These are phyloP conservation scores for Globisporangium spiculum DNA, from an alignment of 352 stramenopile genomes.

Conservation along the genomic window DNA sequence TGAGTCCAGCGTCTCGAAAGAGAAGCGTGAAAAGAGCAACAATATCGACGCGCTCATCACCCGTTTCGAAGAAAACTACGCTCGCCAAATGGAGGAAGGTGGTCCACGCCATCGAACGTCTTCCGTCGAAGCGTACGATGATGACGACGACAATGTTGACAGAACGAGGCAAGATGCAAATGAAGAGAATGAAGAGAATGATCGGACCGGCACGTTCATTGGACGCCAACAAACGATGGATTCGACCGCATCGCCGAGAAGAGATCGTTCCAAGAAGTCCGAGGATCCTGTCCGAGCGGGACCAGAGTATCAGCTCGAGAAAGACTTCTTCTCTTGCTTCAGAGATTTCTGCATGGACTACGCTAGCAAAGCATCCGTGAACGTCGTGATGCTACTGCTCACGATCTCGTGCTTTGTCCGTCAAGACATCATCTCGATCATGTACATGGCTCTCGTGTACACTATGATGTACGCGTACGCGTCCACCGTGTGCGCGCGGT, in stretches of 20 bases:
- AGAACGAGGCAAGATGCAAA: slow-evolving; percentile 34
- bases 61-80: slow-evolving; percentile 51
- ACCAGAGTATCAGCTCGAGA: slow-evolving; percentile 21
- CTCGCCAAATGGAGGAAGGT: slow-evolving; percentile 37
- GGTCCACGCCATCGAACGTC: slow-evolving; percentile 38
- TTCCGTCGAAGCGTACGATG: slow-evolving; percentile 51
- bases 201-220: slow-evolving; percentile 8
- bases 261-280: neutral
- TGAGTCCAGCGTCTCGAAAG: slow-evolving; percentile 41
- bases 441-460: slow-evolving; percentile 82
- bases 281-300: neutral
- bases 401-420: slow-evolving; percentile 80
- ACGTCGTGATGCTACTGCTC: slow-evolving; percentile 71
- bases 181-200: slow-evolving; percentile 24
- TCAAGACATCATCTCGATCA: slow-evolving; percentile 68
- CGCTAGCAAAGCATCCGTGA: slow-evolving; percentile 72
- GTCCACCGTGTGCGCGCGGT: slow-evolving; percentile 49
- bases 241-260: neutral
- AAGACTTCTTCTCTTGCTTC: slow-evolving; percentile 66
- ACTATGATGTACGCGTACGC: slow-evolving; percentile 71
- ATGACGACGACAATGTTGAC: slow-evolving; percentile 47
- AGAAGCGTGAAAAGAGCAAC: slow-evolving; percentile 31
- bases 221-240: neutral
- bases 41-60: slow-evolving; percentile 35
- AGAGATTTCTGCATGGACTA: slow-evolving; percentile 67